A percentile compares a stretch with the other conserved stretches of the same genome.
phyloP scores from a whole-genome alignment of 1,284 basidiomycete genomes.

The Apiotrichum veenhuisii region DNA sequence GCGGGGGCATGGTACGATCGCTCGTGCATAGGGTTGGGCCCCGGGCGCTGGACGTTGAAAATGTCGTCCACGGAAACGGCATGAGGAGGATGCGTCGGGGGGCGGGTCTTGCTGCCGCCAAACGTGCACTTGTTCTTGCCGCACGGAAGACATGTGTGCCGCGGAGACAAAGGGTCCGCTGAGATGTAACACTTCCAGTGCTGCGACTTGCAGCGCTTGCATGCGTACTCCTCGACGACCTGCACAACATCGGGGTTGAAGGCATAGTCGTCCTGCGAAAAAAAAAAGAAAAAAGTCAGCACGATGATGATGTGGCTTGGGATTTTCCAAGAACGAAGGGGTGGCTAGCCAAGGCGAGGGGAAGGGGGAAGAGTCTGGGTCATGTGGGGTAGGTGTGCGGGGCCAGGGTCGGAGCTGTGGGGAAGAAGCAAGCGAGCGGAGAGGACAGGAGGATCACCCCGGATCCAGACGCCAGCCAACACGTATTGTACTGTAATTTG shows the following conservation, averaged over 20 bases:
- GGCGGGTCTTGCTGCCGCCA: constrained; percentile 6
- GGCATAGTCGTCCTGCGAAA: constrained; percentile 9
- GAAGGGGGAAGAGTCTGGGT: background rate
- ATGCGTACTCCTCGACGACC: constrained; percentile 7
- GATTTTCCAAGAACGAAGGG: background rate
- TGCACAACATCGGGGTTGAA: constrained; percentile 10
- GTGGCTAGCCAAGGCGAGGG: too few species aligned
- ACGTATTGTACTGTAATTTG: too few species aligned
- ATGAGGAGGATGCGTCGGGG: background rate
- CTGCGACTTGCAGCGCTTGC: constrained; percentile 16
- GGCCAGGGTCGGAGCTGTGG: background rate
- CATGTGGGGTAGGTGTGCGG: background rate
- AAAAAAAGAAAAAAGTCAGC: too few species aligned
- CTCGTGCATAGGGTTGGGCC: background rate
- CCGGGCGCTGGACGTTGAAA: background rate
- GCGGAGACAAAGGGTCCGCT: constrained; percentile 9
- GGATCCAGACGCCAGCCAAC: too few species aligned
- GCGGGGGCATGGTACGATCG: background rate
- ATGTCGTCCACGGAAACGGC: background rate
- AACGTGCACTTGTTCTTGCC: constrained; percentile 22
- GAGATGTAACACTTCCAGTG: constrained; percentile 19
- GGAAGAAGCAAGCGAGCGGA: background rate
- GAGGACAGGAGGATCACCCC: background rate
- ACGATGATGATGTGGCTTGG: too few species aligned
- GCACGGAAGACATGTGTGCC: constrained; percentile 17